These are phyloP conservation scores for Alloteropsis semialata DNA, from an alignment of 176 grass and related monocot species.

Conservation along the genomic window DNA sequence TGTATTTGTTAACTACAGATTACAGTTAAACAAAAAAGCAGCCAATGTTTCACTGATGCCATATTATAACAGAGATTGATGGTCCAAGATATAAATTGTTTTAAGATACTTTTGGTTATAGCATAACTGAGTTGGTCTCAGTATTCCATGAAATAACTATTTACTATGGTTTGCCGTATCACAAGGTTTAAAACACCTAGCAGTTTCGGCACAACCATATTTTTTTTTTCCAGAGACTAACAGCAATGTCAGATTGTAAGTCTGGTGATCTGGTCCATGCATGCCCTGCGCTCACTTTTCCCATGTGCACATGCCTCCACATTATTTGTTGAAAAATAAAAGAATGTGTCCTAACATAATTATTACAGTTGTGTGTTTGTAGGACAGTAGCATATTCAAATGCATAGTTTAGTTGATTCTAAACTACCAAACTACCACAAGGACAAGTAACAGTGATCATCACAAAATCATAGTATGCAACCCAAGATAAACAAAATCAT, in stretches of 20 bases:
- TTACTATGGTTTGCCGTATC: neutral
- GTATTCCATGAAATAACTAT: neutral
- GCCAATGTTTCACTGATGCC: neutral
- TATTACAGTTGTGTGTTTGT: neutral
- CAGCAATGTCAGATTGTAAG: neutral
- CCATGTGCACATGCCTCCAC: neutral
- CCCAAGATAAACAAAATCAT: slow-evolving; percentile 3
- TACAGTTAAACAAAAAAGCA: neutral
- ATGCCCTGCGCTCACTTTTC: neutral
- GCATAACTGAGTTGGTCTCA: neutral
- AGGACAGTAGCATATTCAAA: neutral
- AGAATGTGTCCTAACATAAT: neutral
- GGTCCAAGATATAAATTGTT: neutral
- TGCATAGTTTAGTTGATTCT: neutral
- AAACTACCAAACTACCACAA: slow-evolving; percentile 3
- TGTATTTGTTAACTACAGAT: neutral
- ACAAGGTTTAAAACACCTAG: neutral
- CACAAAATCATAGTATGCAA: neutral
- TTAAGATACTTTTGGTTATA: neutral
- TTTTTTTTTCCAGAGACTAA: neutral
- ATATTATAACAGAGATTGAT: neutral
- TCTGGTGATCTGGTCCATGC: neutral
- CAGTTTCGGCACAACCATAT: neutral
- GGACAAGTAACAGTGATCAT: neutral
- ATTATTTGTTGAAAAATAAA: neutral